Evolutionary conservation across 129 eudicot species (phyloP), one percentile per base, ranked within the genome.

Genomic region (Flaveria brownii): DNA sequence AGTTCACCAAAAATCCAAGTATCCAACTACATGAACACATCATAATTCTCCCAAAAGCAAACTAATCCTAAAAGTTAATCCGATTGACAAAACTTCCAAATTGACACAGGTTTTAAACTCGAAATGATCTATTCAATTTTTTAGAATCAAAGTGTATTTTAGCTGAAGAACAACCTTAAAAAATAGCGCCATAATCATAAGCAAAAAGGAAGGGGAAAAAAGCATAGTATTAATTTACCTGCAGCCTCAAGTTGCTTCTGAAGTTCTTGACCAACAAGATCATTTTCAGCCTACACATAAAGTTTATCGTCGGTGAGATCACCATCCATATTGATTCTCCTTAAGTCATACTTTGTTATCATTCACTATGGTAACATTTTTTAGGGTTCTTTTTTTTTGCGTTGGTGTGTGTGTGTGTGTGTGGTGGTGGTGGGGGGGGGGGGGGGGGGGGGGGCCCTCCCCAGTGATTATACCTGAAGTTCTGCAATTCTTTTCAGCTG

Each of bases 231-330:
- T 65, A 50, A n/a, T 55, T 74, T 63, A 92, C 98, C 96, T 79
- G 98, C 98, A 66, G 96, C 96, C 83, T 93, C 98, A 66, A 93
- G 81, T 78, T 93, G 98, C 89, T 88, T 93, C 74, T 90, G 98
- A 64, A 93, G 89, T 78, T 93, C 97, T 73, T 90, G 98, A 59
- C 98, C 98, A 26, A 90, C 83, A 16, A 77, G 83, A 85, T 88
- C 97, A 85, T 93, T 93, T 87, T 90, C 97, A 76, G 92, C 96
- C 98, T 89, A 85, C 78, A 61, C 11, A 68, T 7, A 76, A 55
- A 43, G 57, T 47, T 75, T 77, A 56, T 42, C 16, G 64, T 43
- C 8, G 26, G 13, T 63, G 15, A 60, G 68, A 76, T 62, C 62
- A 72, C 17, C 2, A 67, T 15, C 25, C 45, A 20, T 42, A 43